Evolutionary conservation across 192 early-diverging fungal species (phyloP), one percentile per base, ranked within the genome.

Genomic region (Gigaspora rosea): DNA sequence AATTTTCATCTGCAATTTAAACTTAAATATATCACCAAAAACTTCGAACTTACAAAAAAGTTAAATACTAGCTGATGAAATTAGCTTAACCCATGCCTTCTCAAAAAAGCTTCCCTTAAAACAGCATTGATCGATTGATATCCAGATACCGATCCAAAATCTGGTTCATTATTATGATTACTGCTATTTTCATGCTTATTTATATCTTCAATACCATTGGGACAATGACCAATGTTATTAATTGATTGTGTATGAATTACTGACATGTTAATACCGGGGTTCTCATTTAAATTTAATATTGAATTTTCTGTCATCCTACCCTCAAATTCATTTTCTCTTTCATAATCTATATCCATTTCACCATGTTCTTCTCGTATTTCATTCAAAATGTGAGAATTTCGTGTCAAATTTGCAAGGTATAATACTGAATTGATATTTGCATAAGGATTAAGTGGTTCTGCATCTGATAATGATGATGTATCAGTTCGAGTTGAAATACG

Each of bases 351-450:
- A 15, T 52, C 51, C 51, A 52, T 52, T 13, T 15, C 51, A 7
- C 51, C 51, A 52, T 52, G 9, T 9, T 52, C 15, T 13, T 52
- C 15, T 13, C 51, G 11, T 1, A 52, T 52, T 33, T 75, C 73
- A 51, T 63, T 59, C 13, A 75, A 36, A 63, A 75, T 52, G 35
- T 75, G 73, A 18, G 73, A 75, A 50, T 47, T 61, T 3, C 73
- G 73, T 13, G 59, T 64, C 9, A 75, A 50, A 64, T 75, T 51
- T 27, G 73, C 73, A 11, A 75, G 46, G 48, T 75, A 64, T 13
- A 75, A 52, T 6, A 75, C 41, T 8, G 73, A 50, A 63, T 75
- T 75, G 59, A 75, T 75, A 16, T 75, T 75, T 12, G 33, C 59
- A 18, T 75, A 75, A 27, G 73, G 73, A 46, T 32, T 59, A 13